Evolutionary conservation across 257 asterid genomes (phyloP).

Genomic region (Ocimum tenuiflorum): DNA sequence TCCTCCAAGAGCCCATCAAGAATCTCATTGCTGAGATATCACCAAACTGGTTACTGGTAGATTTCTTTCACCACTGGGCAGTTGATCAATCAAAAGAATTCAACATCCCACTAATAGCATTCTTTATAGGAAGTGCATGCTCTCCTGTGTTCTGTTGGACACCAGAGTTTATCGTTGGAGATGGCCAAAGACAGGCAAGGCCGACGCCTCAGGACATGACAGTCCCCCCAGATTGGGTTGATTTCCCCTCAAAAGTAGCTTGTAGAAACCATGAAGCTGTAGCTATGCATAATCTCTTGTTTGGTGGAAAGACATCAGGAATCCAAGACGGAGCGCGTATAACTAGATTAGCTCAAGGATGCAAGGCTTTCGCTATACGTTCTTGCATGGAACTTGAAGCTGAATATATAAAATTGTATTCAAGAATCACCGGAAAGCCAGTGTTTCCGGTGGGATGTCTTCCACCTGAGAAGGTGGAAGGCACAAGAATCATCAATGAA

Average conservation of each 20-base stretch:
- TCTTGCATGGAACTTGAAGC: conserved; percentile 19
- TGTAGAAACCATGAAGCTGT: background rate
- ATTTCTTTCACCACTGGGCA: background rate
- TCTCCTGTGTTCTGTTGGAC: background rate
- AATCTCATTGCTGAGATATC: background rate
- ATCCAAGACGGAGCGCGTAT: background rate
- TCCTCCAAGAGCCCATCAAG: conserved; percentile 3
- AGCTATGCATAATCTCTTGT: background rate
- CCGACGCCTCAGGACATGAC: background rate
- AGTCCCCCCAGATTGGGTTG: background rate
- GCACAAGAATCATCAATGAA: background rate
- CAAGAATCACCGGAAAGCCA: conserved; percentile 12
- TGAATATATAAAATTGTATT: background rate
- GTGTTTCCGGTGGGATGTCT: conserved; percentile 24
- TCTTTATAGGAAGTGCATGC: background rate
- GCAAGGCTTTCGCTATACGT: conserved; percentile 7
- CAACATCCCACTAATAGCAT: background rate
- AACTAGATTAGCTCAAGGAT: background rate
- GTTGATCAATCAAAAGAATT: background rate
- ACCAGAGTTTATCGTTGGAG: background rate
- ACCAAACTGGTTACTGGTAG: background rate
- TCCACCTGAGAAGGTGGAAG: no score
- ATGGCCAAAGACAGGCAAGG: no score
- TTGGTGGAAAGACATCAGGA: conserved; percentile 6
- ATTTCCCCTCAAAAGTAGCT: background rate